A percentile compares a stretch with the other conserved stretches of the same genome.
These are phyloP conservation scores for Aspergillus transmontanensis DNA, from an alignment of 2,329 filamentous ascomycete species.

Conservation along the genomic window DNA sequence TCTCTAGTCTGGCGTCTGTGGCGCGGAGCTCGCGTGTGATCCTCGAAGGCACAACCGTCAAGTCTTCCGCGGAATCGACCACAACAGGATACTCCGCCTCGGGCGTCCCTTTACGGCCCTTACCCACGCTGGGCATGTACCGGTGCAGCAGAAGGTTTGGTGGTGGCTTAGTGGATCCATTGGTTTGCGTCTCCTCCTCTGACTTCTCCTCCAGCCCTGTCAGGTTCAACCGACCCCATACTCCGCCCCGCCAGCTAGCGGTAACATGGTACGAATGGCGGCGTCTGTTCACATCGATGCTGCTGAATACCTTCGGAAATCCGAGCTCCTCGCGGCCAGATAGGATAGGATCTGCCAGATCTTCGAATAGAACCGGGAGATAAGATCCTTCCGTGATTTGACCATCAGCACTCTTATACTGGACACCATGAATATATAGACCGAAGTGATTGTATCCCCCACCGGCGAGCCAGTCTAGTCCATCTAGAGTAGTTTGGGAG, in stretches of 20 bases:
- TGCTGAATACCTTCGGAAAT: constrained; percentile 62
- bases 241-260: constrained; percentile 48
- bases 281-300: constrained; percentile 49
- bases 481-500: constrained; percentile 47
- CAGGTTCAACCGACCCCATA: constrained; percentile 43
- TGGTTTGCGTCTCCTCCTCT: constrained; percentile 23
- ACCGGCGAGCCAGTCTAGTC: constrained; percentile 64
- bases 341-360: constrained; percentile 61
- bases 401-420: constrained; percentile 57
- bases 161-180: constrained; percentile 45
- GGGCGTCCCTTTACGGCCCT: constrained; percentile 49
- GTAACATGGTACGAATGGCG: constrained; percentile 41
- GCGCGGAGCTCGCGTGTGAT: constrained; percentile 30
- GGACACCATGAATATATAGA: constrained; percentile 64
- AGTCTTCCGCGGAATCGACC: constrained; percentile 34
- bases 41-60: constrained; percentile 31
- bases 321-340: constrained; percentile 63
- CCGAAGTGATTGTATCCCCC: constrained; percentile 61
- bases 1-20: constrained; percentile 48
- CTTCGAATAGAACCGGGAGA: constrained; percentile 62
- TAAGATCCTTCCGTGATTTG: constrained; percentile 55
- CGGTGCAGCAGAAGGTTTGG: constrained; percentile 54
- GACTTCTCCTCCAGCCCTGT: constrained; percentile 34
- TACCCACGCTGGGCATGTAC: constrained; percentile 60
- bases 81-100: constrained; percentile 59